Conservation (phyloP, 1,139 yeast species). For the Debaryomyces udenii region DNA sequence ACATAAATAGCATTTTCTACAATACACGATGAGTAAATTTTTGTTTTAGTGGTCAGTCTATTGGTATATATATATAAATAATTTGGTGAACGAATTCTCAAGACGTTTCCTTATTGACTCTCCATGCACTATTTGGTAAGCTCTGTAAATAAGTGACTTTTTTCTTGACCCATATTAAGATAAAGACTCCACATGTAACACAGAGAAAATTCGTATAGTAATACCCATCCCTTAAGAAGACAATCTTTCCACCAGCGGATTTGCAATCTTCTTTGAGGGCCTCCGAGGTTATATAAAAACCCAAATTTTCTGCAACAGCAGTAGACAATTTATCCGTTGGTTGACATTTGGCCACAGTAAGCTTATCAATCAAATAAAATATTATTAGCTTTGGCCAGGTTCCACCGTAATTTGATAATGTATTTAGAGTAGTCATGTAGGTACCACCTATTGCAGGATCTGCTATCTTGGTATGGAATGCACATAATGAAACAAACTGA, state of each 20-base stretch:
- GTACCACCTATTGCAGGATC: conserved; percentile 98
- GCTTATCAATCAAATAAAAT: conserved; percentile 74
- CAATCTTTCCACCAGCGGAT: conserved; percentile 57
- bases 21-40: background rate
- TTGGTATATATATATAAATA: background rate
- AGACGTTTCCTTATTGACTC: conserved; percentile 38
- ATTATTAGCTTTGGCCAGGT: conserved; percentile 93
- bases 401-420: conserved; percentile 92
- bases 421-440: conserved; percentile 93
- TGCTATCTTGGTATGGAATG: conserved; percentile 93
- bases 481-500: conserved; percentile 91
- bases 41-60: too few species aligned
- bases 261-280: conserved; percentile 53
- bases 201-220: conserved; percentile 77
- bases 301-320: conserved; percentile 15
- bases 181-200: conserved; percentile 62
- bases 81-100: background rate
- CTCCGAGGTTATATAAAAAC: conserved; percentile 24
- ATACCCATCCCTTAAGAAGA: conserved; percentile 74
- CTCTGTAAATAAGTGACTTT: conserved; percentile 62
- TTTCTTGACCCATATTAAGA: conserved; percentile 70
- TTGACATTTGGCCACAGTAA: conserved; percentile 67
- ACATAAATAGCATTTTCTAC: background rate
- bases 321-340: conserved; percentile 3
- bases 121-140: conserved; percentile 70